Evolutionary conservation across 768 basidiomycete genomes (phyloP), one percentile per base, ranked within the genome.

Genomic region (Tricholoma matsutake): DNA sequence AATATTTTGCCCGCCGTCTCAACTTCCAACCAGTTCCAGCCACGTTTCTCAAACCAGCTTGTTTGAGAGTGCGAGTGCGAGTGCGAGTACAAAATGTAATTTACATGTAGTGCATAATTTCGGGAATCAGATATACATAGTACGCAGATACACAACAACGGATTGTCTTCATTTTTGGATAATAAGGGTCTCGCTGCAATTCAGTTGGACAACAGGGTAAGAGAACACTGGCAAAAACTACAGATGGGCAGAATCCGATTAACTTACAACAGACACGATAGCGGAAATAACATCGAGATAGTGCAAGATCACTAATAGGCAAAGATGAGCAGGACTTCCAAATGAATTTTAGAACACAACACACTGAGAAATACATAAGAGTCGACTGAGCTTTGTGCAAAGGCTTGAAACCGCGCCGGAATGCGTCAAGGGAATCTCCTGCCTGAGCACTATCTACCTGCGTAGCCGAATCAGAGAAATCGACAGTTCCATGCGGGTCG

Each of bases 341-440:
- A 45, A 7, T 18, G 34, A 13, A 37, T 18, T 10, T 7, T 14
- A 35, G 35, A 51, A 7, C 29, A 22, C 32, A 20, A 71, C 76
- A 34, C 51, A 79, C 79, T 67, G 83, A 85, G 63, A 86, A 88
- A 62, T 87, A 88, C 87, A 88, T 88, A 45, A 79, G 62, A 1
- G 69, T 71, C 0, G 76, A 71, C 75, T 84, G 84, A 35, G 76
- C 79, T 2, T 64, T 58, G 65, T 91, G 80, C 11, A 88, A 71
- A 0, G 83, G 84, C 69, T 76, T 84, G 76, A 88, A 91, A 3
- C 72, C 76, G 6, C 75, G 73, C 62, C 75, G 77, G 78, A 76
- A 89, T 1, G 76, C 76, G 45, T 83, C 81, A 4, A 85, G 73
- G 16, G 76, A 71, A 4, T 72, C 69, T 22, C 79, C 78, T 0